Evolutionary conservation across 208 protist species (phyloP), one percentile per base, ranked within the genome.

Genomic region (Leptomonas pyrrhocoris): DNA sequence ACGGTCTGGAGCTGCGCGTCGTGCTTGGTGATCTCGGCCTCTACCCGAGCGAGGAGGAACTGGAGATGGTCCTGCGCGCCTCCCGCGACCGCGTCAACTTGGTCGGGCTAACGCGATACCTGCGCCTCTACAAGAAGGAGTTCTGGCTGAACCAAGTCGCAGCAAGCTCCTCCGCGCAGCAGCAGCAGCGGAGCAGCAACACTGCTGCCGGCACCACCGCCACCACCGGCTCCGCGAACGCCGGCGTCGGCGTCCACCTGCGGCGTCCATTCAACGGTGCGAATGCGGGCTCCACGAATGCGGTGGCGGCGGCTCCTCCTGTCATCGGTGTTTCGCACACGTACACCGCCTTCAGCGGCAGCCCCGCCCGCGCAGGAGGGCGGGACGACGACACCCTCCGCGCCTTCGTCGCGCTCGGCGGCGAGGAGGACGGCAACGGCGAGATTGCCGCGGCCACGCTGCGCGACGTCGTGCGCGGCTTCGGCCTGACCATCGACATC

Each of bases 121-220:
- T 95, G 45, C 84, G 86, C 18, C 92, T 95, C 54, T 93, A 91
- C 79, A 95, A 95, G 79, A 72, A 82, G 43, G 73, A 90, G 46
- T 92, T 70, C 60, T 75, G 82, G 60, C 15, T 68, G 15, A 69
- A 74, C 21, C 60, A 65, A 30, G 60, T 65, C 11, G 60, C 60
- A 9, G 60, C 60, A 0, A 43, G 60, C 9, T 65, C 60, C 11
- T 15, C 15, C 49, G 36, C 38, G 19, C 55, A 53, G 53, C 62
- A 18, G 63, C 51, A 23, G 51, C 53, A n/a, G 23, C 61, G 21
- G 55, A 19, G 8, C 28, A n/a, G 11, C 13, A 45, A 6, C n/a
- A 27, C 6, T n/a, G 4, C 34, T 3, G 5, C 55, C 23, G 50
- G n/a, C n/a, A 23, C 3, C 19, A 15, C 54, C 13, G 34, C n/a